Evolutionary conservation across 768 basidiomycete species (phyloP).

Genomic region (Scleroderma bovista): DNA sequence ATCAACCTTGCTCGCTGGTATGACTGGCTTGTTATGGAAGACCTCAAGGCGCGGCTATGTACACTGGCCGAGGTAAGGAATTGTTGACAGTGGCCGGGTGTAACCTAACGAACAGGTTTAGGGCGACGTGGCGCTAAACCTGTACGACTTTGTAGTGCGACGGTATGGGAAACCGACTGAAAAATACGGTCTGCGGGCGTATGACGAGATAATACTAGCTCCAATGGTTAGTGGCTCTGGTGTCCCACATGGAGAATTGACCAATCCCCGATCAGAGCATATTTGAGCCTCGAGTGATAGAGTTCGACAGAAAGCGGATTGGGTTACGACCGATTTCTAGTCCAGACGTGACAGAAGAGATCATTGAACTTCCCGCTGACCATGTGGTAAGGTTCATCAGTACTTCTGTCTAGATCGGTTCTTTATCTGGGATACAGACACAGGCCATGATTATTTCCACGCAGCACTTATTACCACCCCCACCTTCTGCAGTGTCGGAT

Average conservation of each 20-base stretch:
- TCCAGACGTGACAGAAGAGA: conserved; percentile 70
- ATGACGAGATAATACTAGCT: conserved; percentile 92
- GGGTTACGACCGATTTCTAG: conserved; percentile 44
- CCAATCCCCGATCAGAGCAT: conserved; percentile 52
- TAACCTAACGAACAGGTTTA: conserved; percentile 26
- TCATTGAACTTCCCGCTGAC: conserved; percentile 50
- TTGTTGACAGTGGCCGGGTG: conserved; percentile 1
- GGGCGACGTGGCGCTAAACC: conserved; percentile 85
- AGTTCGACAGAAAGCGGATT: conserved; percentile 73
- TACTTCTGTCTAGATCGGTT: conserved; percentile 2
- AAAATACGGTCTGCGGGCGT: conserved; percentile 86
- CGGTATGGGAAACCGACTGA: conserved; percentile 68
- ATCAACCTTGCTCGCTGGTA: conserved; percentile 70
- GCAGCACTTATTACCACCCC: conserved; percentile 59
- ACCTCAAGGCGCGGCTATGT: conserved; percentile 79
- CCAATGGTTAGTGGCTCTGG: conserved; percentile 65
- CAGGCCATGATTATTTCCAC: conserved; percentile 90
- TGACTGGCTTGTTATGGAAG: conserved; percentile 91
- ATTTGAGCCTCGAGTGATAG: conserved; percentile 90
- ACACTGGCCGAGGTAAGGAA: conserved; percentile 77
- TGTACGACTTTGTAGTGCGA: conserved; percentile 87
- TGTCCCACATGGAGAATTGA: neutral
- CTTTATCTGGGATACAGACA: conserved; percentile 46
- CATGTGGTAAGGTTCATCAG: conserved; percentile 36
- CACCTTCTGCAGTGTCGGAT: conserved; percentile 20